phyloP scores from a whole-genome alignment of 176 grass and related monocot genomes.

The Zoysia japonica region DNA sequence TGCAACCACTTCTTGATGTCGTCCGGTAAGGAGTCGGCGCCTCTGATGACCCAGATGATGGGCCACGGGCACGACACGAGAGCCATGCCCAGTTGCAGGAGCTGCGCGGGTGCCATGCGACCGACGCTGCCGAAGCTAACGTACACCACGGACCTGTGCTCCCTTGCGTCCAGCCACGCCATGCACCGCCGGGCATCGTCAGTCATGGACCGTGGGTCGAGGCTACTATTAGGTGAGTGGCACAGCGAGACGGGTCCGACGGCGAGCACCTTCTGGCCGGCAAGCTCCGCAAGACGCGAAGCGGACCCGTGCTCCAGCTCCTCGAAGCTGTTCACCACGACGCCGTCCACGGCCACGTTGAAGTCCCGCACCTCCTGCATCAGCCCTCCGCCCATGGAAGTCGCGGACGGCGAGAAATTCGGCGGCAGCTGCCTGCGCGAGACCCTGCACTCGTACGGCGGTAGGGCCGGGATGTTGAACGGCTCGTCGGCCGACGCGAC shows the following conservation, averaged over 20 bases:
- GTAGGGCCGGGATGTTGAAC: slow-evolving; percentile 46
- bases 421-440: slow-evolving; percentile 50
- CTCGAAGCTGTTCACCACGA: slow-evolving; percentile 74
- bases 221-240: background rate
- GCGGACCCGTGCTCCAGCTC: slow-evolving; percentile 68
- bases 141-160: slow-evolving; percentile 57
- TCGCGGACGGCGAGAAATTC: slow-evolving; percentile 9
- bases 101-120: slow-evolving; percentile 41
- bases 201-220: background rate
- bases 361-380: slow-evolving; percentile 33
- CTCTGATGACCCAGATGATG: slow-evolving; percentile 63
- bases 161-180: slow-evolving; percentile 63
- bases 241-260: slow-evolving; percentile 65
- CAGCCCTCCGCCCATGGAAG: background rate
- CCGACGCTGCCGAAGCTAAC: slow-evolving; percentile 73
- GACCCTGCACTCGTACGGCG: slow-evolving; percentile 44
- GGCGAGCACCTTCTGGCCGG: slow-evolving; percentile 44
- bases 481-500: slow-evolving; percentile 29
- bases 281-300: slow-evolving; percentile 9
- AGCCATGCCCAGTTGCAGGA: slow-evolving; percentile 62
- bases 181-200: slow-evolving; percentile 45
- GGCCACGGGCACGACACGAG: slow-evolving; percentile 49
- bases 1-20: slow-evolving; percentile 42
- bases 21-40: slow-evolving; percentile 33
- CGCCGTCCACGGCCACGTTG: slow-evolving; percentile 51